These are phyloP conservation scores for Cutaneotrichosporon mucoides DNA, from an alignment of 1,284 basidiomycete genomes.

Conservation along the genomic window DNA sequence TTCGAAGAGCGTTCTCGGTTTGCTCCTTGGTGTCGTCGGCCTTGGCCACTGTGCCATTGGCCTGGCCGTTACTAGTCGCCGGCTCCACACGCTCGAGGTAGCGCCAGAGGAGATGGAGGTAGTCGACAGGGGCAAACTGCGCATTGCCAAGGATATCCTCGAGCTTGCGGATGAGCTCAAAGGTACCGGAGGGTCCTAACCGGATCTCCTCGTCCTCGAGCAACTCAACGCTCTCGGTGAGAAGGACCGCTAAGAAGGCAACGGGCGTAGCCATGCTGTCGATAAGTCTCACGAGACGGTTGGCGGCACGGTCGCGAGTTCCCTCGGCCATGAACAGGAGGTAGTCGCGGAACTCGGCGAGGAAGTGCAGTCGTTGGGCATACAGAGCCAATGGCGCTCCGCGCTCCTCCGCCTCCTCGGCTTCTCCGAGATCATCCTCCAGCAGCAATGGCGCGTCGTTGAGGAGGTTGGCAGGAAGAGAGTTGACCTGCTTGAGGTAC, in stretches of 20 bases:
- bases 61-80: neutral
- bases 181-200: conserved; percentile 46
- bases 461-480: conserved; percentile 36
- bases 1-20: conserved; percentile 33
- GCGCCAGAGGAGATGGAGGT: conserved; percentile 32
- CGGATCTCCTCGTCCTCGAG: conserved; percentile 49
- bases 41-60: conserved; percentile 4
- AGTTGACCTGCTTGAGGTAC: conserved; percentile 30
- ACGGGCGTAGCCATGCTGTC: conserved; percentile 48
- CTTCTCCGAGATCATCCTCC: neutral
- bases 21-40: conserved; percentile 13
- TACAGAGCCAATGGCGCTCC: conserved; percentile 25
- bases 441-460: conserved; percentile 30
- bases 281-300: conserved; percentile 47
- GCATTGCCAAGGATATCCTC: conserved; percentile 48
- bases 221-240: conserved; percentile 48
- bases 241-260: conserved; percentile 49
- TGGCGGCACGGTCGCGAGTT: conserved; percentile 43
- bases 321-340: conserved; percentile 46
- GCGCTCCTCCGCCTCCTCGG: neutral
- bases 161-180: conserved; percentile 50
- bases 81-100: conserved; percentile 18
- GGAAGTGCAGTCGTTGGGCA: conserved; percentile 48
- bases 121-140: conserved; percentile 36
- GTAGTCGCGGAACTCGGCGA: conserved; percentile 52